phyloP scores from a whole-genome alignment of 768 basidiomycete genomes.

The Botryobasidium botryosum region DNA sequence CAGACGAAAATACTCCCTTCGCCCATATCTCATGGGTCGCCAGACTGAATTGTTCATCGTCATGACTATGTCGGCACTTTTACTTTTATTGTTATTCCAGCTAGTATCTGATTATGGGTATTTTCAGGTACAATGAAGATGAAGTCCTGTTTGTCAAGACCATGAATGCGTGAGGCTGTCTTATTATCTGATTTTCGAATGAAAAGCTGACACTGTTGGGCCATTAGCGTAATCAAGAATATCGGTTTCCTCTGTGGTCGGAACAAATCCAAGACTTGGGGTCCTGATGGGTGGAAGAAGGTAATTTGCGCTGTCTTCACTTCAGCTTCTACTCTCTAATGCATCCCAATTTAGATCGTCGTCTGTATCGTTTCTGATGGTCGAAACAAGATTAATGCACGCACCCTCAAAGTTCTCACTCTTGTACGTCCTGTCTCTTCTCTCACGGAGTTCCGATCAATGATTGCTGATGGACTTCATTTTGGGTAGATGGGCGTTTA shows the following conservation, averaged over 20 bases:
- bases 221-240: constrained; percentile 64
- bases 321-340: neutral
- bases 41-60: constrained; percentile 88
- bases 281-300: constrained; percentile 80
- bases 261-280: constrained; percentile 61
- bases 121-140: constrained; percentile 60
- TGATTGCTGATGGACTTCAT: neutral
- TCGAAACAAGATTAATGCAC: constrained; percentile 72
- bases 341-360: constrained; percentile 29
- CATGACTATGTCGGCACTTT: constrained; percentile 58
- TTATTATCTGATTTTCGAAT: neutral
- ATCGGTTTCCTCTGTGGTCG: constrained; percentile 61
- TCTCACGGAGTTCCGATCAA: constrained; percentile 7
- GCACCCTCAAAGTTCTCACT: constrained; percentile 76
- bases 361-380: constrained; percentile 81
- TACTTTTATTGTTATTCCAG: neutral
- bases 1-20: constrained; percentile 43
- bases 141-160: constrained; percentile 61
- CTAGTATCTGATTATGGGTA: neutral
- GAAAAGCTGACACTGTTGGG: neutral
- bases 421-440: constrained; percentile 38
- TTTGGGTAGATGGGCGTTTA: constrained; percentile 60
- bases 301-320: neutral
- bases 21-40: constrained; percentile 63
- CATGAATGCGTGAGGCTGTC: constrained; percentile 52